These are phyloP conservation scores for Clavispora fructus DNA, from an alignment of 805 yeast genomes.

Conservation along the genomic window DNA sequence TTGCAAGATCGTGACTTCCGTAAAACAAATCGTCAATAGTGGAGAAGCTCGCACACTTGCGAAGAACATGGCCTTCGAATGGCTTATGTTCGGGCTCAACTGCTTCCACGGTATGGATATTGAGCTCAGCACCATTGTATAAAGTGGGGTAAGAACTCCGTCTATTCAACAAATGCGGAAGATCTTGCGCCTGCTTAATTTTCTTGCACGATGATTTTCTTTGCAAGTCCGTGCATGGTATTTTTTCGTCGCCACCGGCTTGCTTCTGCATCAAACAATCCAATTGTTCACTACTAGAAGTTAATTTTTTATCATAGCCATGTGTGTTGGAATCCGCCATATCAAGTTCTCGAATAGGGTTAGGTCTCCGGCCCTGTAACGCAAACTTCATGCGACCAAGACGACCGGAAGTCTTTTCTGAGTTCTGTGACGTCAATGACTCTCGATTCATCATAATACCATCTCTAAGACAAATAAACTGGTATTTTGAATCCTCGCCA, in stretches of 20 bases:
- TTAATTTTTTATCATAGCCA: neutral
- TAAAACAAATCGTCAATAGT: slow-evolving; percentile 12
- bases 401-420: slow-evolving; percentile 26
- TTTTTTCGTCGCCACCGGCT: neutral
- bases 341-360: neutral
- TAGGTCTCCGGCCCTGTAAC: slow-evolving; percentile 18
- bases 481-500: slow-evolving; percentile 12
- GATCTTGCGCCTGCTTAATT: neutral
- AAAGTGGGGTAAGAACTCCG: slow-evolving; percentile 32
- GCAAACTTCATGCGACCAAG: slow-evolving; percentile 32
- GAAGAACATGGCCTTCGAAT: slow-evolving; percentile 1
- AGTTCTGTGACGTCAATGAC: slow-evolving; percentile 8
- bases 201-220: neutral
- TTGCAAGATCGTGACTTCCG: slow-evolving; percentile 1
- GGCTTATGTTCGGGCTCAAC: slow-evolving; percentile 6
- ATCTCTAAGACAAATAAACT: slow-evolving; percentile 32
- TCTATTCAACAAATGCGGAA: slow-evolving; percentile 21
- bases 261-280: neutral
- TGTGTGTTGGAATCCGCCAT: neutral
- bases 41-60: slow-evolving; percentile 21
- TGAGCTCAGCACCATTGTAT: slow-evolving; percentile 11
- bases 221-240: neutral
- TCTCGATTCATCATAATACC: slow-evolving; percentile 15
- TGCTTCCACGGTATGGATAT: slow-evolving; percentile 18
- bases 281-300: neutral